phyloP scores from a whole-genome alignment of 495 filamentous ascomycete genomes.

The Neurospora tetrasperma region DNA sequence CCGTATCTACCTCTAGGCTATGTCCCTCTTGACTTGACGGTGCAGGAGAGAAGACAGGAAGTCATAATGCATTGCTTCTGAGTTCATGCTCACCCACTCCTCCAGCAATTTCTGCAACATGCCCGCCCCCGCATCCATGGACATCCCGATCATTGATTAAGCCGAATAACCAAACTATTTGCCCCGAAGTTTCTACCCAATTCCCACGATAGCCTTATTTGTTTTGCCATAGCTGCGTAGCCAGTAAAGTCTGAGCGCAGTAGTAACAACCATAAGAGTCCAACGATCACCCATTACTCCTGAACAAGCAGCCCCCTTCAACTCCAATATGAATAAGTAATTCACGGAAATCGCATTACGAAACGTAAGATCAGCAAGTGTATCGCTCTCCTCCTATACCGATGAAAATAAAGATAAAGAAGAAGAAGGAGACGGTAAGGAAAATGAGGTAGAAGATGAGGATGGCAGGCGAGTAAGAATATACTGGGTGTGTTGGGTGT shows the following conservation, averaged over 20 bases:
- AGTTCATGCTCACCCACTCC: no score
- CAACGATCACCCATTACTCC: conserved; percentile 10
- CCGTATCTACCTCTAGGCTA: no score
- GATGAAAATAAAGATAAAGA: neutral
- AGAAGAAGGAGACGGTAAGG: neutral
- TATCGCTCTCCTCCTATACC: neutral
- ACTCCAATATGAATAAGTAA: conserved; percentile 6
- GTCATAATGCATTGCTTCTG: no score
- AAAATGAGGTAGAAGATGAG: neutral
- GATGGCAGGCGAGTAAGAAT: neutral
- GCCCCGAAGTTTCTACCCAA: conserved; percentile 1
- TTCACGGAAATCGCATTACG: neutral
- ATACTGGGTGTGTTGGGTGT: neutral
- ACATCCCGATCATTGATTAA: neutral
- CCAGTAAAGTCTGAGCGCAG: conserved; percentile 3
- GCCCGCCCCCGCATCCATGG: no score
- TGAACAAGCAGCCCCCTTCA: conserved; percentile 4
- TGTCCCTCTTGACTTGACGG: no score
- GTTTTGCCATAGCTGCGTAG: conserved; percentile 6
- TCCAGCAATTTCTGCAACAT: no score
- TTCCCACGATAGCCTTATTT: conserved; percentile 1
- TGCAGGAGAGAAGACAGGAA: no score
- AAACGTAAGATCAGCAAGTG: conserved; percentile 4
- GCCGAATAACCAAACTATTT: neutral
- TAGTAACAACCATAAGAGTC: conserved; percentile 9